A percentile compares a stretch with the other conserved stretches of the same genome.
Conservation (phyloP, 2,329 filamentous ascomycete genomes). For the Periconia digitata region DNA sequence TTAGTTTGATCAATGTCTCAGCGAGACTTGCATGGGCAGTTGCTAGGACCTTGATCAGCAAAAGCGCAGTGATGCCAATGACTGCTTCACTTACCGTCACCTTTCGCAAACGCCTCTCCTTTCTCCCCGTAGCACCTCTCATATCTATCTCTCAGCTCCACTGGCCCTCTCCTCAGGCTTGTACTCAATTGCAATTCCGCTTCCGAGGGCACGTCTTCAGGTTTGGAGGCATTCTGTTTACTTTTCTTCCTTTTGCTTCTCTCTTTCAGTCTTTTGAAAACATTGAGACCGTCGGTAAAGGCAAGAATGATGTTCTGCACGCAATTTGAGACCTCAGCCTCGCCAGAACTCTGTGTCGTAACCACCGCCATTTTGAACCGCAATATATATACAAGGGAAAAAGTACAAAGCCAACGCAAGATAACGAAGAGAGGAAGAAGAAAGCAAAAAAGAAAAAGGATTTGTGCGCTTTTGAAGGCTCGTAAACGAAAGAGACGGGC, state of each 20-base stretch:
- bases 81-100: slow-evolving; percentile 44
- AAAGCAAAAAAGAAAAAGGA: slow-evolving; percentile 18
- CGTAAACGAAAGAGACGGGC: slow-evolving; percentile 13
- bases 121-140: slow-evolving; percentile 39
- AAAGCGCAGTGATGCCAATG: not conserved
- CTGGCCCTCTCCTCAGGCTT: slow-evolving; percentile 44
- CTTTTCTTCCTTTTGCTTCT: slow-evolving; percentile 31
- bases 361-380: slow-evolving; percentile 27
- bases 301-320: slow-evolving; percentile 48
- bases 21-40: slow-evolving; percentile 50
- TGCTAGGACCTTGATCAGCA: slow-evolving; percentile 32
- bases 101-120: slow-evolving; percentile 45
- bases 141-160: slow-evolving; percentile 48
- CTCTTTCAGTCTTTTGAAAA: slow-evolving; percentile 47
- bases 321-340: slow-evolving; percentile 35
- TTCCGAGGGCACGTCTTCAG: slow-evolving; percentile 21
- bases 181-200: slow-evolving; percentile 44
- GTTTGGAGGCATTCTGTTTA: slow-evolving; percentile 12
- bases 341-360: slow-evolving; percentile 19
- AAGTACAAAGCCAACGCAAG: slow-evolving; percentile 7
- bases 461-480: slow-evolving; percentile 15
- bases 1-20: slow-evolving; percentile 49
- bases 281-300: slow-evolving; percentile 49
- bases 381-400: slow-evolving; percentile 8
- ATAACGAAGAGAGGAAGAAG: slow-evolving; percentile 8